Conservation (phyloP, 192 early-diverging fungal species). For the Coemansia sp. region DNA sequence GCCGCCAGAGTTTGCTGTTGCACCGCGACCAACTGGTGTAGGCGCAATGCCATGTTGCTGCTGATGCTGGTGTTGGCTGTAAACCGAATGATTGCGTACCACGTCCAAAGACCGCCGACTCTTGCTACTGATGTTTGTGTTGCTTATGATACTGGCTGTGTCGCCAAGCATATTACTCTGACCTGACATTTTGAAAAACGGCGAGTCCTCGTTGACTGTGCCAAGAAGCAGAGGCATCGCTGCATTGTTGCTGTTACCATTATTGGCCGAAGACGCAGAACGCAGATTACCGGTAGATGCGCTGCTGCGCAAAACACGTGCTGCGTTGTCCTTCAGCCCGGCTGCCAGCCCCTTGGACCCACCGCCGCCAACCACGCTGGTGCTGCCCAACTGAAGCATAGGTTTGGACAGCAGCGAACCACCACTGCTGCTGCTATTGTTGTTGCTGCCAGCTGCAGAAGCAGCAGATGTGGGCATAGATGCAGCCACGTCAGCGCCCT, state of each 20-base stretch:
- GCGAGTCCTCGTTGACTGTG: slow-evolving; percentile 20
- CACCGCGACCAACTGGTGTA: slow-evolving; percentile 23
- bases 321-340: slow-evolving; percentile 51
- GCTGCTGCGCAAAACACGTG: slow-evolving; percentile 45
- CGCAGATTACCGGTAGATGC: slow-evolving; percentile 50
- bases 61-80: slow-evolving; percentile 12
- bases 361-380: slow-evolving; percentile 17
- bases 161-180: slow-evolving; percentile 1
- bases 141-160: slow-evolving; percentile 2
- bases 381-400: slow-evolving; percentile 12
- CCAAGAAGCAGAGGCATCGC: slow-evolving; percentile 12
- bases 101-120: slow-evolving; percentile 44
- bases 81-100: slow-evolving; percentile 21
- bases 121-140: too few species aligned
- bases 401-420: neutral
- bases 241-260: neutral
- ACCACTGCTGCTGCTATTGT: neutral
- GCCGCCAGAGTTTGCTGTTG: slow-evolving; percentile 9
- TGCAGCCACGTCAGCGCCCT: neutral
- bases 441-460: neutral
- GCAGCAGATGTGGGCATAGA: neutral
- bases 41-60: slow-evolving; percentile 8
- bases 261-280: slow-evolving; percentile 2
- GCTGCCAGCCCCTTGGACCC: slow-evolving; percentile 46
- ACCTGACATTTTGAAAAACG: neutral